Conservation (phyloP, 2,329 filamentous ascomycete species). For the Xylaria sp. region DNA sequence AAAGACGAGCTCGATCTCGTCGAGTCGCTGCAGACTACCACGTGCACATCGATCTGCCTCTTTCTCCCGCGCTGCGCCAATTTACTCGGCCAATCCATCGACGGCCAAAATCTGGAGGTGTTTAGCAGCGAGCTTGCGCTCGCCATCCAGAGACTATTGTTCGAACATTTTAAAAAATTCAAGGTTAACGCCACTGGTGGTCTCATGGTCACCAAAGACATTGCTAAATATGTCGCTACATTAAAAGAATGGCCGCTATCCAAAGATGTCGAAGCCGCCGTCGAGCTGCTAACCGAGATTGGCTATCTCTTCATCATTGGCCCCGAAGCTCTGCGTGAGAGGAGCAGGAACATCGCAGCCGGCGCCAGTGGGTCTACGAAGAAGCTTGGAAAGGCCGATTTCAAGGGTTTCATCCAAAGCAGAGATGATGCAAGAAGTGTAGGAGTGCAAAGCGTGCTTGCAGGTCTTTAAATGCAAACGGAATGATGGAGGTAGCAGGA, state of each 20-base stretch:
- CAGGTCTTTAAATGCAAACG: conserved; percentile 55
- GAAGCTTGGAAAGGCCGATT: conserved; percentile 69
- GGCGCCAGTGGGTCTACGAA: conserved; percentile 47
- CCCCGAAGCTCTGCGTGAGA: conserved; percentile 75
- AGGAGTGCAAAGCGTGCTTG: conserved; percentile 83
- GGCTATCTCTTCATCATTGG: conserved; percentile 96
- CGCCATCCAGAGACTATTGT: conserved; percentile 75
- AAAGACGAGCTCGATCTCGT: conserved; percentile 71
- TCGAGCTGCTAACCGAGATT: conserved; percentile 91
- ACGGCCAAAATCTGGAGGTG: conserved; percentile 80
- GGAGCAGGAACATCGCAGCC: conserved; percentile 64
- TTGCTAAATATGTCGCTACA: conserved; percentile 88
- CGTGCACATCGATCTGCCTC: conserved; percentile 78
- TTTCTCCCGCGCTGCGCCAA: conserved; percentile 75
- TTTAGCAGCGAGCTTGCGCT: conserved; percentile 85
- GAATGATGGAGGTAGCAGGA: neutral
- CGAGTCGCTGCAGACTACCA: conserved; percentile 83
- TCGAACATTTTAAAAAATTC: conserved; percentile 95
- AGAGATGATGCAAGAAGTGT: conserved; percentile 82
- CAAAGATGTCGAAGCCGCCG: conserved; percentile 68
- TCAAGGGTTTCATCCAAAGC: conserved; percentile 83
- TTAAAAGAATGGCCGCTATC: conserved; percentile 81
- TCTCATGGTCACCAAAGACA: conserved; percentile 94
- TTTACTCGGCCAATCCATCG: conserved; percentile 70
- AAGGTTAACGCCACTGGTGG: conserved; percentile 91